A percentile compares a stretch with the other conserved stretches of the same genome.
Conservation (phyloP, 179 eudicot genomes). For the Spinacia oleracea region DNA sequence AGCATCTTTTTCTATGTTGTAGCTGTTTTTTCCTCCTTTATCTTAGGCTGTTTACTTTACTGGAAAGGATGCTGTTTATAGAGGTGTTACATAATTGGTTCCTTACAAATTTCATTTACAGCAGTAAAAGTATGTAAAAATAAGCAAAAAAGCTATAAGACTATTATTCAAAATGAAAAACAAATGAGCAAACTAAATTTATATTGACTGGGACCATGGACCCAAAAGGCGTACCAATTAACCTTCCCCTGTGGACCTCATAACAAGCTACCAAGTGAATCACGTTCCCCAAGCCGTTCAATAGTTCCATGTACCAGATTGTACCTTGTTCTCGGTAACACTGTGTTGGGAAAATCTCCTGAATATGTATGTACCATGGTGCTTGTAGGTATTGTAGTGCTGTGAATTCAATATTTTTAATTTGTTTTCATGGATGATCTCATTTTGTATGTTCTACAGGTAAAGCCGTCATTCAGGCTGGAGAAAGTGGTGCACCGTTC, state of each 20-base stretch:
- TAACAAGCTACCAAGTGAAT: background rate
- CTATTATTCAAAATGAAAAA: background rate
- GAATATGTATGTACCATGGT: background rate
- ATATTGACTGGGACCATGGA: background rate
- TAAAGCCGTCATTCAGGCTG: slow-evolving; percentile 85
- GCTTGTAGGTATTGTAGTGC: background rate
- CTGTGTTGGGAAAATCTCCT: background rate
- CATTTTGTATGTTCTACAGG: slow-evolving; percentile 45
- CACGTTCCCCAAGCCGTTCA: background rate
- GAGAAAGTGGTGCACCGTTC: slow-evolving; percentile 85
- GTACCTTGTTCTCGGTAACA: background rate
- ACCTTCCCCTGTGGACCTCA: background rate
- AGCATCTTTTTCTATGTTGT: background rate
- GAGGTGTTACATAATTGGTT: background rate
- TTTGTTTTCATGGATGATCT: background rate
- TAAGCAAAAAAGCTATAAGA: background rate
- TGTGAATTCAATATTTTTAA: background rate
- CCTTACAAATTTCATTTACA: background rate
- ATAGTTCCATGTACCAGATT: background rate
- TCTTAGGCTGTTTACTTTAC: background rate
- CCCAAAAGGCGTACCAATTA: background rate
- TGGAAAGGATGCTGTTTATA: background rate
- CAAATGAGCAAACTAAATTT: background rate
- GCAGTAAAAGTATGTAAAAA: background rate
- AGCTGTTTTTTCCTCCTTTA: background rate